Percentiles rank a stretch among this genome's conserved stretches.
Evolutionary conservation across 108 stramenopile species (phyloP).

Genomic region (Stephanodiscus triporus): DNA sequence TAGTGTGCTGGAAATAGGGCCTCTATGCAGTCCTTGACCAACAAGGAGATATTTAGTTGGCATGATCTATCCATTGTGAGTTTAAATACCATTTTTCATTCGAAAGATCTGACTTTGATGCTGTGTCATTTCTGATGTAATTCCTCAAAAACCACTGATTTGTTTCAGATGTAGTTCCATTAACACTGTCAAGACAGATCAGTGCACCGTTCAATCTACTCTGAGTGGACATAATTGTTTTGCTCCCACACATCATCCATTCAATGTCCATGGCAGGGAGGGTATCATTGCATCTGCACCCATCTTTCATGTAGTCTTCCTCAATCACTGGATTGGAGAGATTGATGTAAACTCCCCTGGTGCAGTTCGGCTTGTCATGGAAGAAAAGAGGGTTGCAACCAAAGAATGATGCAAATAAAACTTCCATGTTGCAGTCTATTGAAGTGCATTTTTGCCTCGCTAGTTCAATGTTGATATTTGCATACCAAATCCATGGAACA

Average conservation of each 20-base stretch:
- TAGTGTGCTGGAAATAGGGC: no score
- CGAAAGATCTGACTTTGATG: no score
- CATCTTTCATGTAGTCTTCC: slow-evolving; percentile 11
- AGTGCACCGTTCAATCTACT: slow-evolving; percentile 5
- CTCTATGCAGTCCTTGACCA: no score
- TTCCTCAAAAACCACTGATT: no score
- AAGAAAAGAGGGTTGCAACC: not conserved
- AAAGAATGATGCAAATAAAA: slow-evolving; percentile 9
- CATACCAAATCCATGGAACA: not conserved
- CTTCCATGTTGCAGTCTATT: slow-evolving; percentile 19
- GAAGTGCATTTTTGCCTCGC: not conserved
- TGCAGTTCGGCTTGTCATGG: not conserved
- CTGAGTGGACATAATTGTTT: not conserved
- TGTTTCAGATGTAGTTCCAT: not conserved
- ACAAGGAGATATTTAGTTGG: no score
- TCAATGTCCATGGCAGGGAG: not conserved
- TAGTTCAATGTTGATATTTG: not conserved
- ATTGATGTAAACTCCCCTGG: not conserved
- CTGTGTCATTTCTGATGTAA: no score
- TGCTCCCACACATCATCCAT: not conserved
- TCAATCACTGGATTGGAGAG: not conserved
- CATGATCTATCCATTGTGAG: no score
- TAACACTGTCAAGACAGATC: not conserved
- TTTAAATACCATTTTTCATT: no score
- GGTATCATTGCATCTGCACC: not conserved